Conservation (phyloP, 2,329 filamentous ascomycete genomes). For the Thielaviopsis punctulata region DNA sequence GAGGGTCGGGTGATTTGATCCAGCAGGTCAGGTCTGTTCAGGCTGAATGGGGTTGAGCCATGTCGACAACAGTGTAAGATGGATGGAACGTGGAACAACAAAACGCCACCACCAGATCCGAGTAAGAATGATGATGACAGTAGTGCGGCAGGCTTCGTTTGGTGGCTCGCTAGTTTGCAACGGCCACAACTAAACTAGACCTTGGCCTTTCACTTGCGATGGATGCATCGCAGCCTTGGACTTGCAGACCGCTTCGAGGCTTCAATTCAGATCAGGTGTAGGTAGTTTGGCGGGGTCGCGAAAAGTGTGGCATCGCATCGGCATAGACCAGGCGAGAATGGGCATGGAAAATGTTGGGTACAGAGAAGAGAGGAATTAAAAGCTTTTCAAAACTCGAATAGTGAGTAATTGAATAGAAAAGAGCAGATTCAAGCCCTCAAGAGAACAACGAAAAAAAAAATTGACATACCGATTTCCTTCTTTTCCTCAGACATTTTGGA, state of each 20-base stretch:
- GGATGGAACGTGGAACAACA: not conserved
- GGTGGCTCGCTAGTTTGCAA: not conserved
- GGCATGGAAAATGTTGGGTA: not conserved
- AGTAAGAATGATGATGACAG: not conserved
- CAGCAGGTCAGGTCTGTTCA: not conserved
- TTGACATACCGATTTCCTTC: constrained; percentile 27
- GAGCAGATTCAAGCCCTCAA: not conserved
- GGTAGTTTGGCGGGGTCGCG: constrained; percentile 3
- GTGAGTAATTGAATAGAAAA: not conserved
- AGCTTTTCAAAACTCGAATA: not conserved
- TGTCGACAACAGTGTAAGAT: not conserved
- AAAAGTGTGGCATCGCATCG: not conserved
- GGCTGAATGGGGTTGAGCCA: not conserved
- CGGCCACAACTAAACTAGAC: not conserved
- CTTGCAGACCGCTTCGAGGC: not conserved
- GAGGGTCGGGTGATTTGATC: not conserved
- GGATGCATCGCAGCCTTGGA: constrained; percentile 1
- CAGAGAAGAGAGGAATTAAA: not conserved
- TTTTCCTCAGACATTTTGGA: constrained; percentile 26
- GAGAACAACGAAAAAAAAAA: not conserved
- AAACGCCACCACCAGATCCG: not conserved
- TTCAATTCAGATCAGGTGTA: too few species aligned
- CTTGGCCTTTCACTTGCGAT: not conserved
- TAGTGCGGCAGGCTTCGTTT: not conserved
- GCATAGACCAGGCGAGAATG: not conserved